Conservation (phyloP, 768 basidiomycete species). For the Xerocomus potaroensis region DNA sequence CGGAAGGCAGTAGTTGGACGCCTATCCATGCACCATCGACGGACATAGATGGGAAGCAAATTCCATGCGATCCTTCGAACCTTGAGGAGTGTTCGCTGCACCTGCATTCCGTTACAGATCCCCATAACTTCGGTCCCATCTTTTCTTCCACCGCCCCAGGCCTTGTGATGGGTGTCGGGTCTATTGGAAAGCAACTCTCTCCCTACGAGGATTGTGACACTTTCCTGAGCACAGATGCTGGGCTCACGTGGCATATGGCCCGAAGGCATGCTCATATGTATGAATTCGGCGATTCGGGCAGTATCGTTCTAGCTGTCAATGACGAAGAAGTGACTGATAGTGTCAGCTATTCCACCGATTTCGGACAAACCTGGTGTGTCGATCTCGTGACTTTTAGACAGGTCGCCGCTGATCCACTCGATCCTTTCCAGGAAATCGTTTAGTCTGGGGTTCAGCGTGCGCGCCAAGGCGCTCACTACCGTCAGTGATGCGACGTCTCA, state of each 20-base stretch:
- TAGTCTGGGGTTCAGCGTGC: constrained; percentile 63
- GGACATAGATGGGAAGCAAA: constrained; percentile 58
- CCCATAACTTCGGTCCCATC: constrained; percentile 91
- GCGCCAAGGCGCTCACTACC: constrained; percentile 76
- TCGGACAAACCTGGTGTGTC: constrained; percentile 81
- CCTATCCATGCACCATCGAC: constrained; percentile 54
- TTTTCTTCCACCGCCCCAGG: constrained; percentile 96
- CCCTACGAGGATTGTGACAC: constrained; percentile 88
- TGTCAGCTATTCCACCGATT: constrained; percentile 75
- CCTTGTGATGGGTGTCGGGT: constrained; percentile 95
- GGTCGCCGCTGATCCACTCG: constrained; percentile 2
- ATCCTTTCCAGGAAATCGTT: constrained; percentile 55
- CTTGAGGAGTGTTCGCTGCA: constrained; percentile 73
- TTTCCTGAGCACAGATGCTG: constrained; percentile 88
- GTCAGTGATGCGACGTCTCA: constrained; percentile 95
- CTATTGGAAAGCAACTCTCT: constrained; percentile 61
- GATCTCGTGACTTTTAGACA: background rate
- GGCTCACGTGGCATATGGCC: constrained; percentile 81
- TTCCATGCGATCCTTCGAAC: constrained; percentile 58
- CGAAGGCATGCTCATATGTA: constrained; percentile 80
- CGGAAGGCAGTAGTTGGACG: constrained; percentile 67
- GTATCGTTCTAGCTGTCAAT: constrained; percentile 74
- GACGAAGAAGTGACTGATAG: constrained; percentile 75
- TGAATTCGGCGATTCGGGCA: constrained; percentile 90
- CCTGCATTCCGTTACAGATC: constrained; percentile 85